Base-by-base conservation (phyloP, 2,329 filamentous ascomycete species). In the Fusarium tuaranense region DNA sequence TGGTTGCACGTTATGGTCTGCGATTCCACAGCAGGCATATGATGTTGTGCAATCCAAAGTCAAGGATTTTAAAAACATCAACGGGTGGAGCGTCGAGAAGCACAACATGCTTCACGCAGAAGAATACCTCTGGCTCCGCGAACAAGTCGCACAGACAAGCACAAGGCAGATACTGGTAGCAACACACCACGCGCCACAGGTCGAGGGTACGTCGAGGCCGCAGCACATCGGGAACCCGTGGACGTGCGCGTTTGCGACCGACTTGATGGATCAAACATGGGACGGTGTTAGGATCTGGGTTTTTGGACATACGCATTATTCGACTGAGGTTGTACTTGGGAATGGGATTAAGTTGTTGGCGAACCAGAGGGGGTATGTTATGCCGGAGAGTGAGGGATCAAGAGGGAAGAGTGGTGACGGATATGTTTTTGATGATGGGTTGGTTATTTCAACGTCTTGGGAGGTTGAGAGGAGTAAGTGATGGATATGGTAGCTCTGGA, bases 1-100 rank as follows among this genome's bases (percentile, higher is more conserved):
- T 2, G 89, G 89, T 7, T 90, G 88, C 71, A 89, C 88, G 3
- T 81, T 91, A 1, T 90, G 88, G 86, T 89, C 88, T 3, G 69
- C 78, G 0, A 83, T 91, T 7, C 82, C 86, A 0, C 70, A 81
- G 0, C 78, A 83, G 3, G 80, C 81, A 6, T 78, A 70, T 14
- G 75, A 76, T 0, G 73, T 84, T 8, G 86, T 91, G 16, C 64
- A 79, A 53, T 77, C 77, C 41, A 86, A 81, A 70, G 81, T 90
- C 20, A 84, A 83, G 20, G 89, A 91, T 76, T 91, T 89, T 64
- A 78, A 83, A 27, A 83, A 84, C 32, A 90, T 91, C 18, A 22
- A 77, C 9, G 79, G 77, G 1, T 91, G 89, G 89, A 85, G 82
- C 0, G 77, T 87, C 0, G 81, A 85, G 12, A 79, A 79, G 5